A percentile compares a stretch with the other conserved stretches of the same genome.
These are phyloP conservation scores for Aspergillus coremiiformis DNA, from an alignment of 495 filamentous ascomycete genomes.

Conservation along the genomic window DNA sequence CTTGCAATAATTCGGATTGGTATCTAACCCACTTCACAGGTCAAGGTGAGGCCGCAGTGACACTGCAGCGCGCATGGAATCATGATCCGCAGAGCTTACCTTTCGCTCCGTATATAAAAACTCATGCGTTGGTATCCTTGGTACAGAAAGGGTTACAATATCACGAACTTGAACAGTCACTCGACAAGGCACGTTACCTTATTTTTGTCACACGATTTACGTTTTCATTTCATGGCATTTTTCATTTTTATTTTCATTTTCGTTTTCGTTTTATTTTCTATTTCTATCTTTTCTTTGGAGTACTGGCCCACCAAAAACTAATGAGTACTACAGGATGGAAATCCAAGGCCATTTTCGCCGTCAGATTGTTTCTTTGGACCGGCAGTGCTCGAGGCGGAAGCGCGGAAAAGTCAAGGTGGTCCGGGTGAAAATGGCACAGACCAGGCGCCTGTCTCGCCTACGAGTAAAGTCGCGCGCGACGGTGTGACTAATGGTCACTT, in stretches of 20 bases:
- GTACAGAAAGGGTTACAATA: slow-evolving; percentile 74
- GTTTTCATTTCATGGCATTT: slow-evolving; percentile 1
- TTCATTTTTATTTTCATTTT: not conserved
- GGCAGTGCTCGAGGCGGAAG: slow-evolving; percentile 30
- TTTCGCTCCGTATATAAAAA: slow-evolving; percentile 68
- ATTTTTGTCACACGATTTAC: not conserved
- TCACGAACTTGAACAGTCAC: slow-evolving; percentile 58
- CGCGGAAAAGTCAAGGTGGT: slow-evolving; percentile 23
- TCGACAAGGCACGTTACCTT: slow-evolving; percentile 49
- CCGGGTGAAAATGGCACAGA: slow-evolving; percentile 24
- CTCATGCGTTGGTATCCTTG: slow-evolving; percentile 64
- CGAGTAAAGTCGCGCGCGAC: slow-evolving; percentile 37
- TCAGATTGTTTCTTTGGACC: slow-evolving; percentile 47
- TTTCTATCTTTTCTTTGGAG: not conserved
- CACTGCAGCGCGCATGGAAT: slow-evolving; percentile 77
- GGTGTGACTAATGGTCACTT: slow-evolving; percentile 37
- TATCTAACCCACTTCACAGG: slow-evolving; percentile 30
- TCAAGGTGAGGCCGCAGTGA: slow-evolving; percentile 64
- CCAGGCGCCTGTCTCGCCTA: slow-evolving; percentile 24
- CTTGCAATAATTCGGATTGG: not conserved
- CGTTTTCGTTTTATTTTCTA: not conserved
- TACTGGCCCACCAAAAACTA: not conserved
- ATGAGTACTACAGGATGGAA: slow-evolving; percentile 33
- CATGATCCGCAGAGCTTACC: slow-evolving; percentile 64
- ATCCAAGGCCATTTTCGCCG: slow-evolving; percentile 29